Evolutionary conservation across 1,139 yeast species (phyloP), one percentile per base, ranked within the genome.

Genomic region (Magnusiomyces suaveolens): DNA sequence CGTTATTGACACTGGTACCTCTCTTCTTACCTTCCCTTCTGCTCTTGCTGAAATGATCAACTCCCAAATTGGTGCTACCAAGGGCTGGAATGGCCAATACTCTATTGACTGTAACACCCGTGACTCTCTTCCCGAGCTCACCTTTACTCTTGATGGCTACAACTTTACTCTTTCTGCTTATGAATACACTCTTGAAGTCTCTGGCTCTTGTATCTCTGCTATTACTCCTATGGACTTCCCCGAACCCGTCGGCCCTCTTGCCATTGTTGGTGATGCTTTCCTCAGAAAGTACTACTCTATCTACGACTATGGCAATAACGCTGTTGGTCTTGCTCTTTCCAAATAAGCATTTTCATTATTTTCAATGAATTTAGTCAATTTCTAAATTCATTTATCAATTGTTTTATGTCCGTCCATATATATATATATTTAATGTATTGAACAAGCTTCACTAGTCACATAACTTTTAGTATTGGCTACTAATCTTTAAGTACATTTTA

Each of bases 181-280:
- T 66, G 98, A 92, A 70, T 92, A 92, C 78, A 87, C 92, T 58
- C 79, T 92, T 71, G 97, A 92, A 72, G 86, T 87, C 52, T 81
- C 95, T 59, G 97, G 97, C 38, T 81, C 95, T 49, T 92, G 98
- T 79, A 84, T 90, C 65, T 88, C 97, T 56, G 95, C 95, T 8
- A 87, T 92, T 75, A 89, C 96, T 36, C 95, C 96, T 65, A 82
- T 92, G 90, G 98, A 92, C 70, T 83, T 92, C 82, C 97, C 97
- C 52, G 87, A 83, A 63, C 97, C 97, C 60, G 84, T 90, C 65
- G 97, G 97, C 57, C 97, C 96, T 62, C 73, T 92, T 74, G 95
- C 97, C 57, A 90, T 92, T 67, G 76, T 92, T 63, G 98, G 98
- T 69, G 98, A 92, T 69, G 94, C 97, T 20, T 92, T 92, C 84